A percentile compares a stretch with the other conserved stretches of the same genome.
Conservation (phyloP, 352 stramenopile genomes). For the Phytophthora uliginosa region DNA sequence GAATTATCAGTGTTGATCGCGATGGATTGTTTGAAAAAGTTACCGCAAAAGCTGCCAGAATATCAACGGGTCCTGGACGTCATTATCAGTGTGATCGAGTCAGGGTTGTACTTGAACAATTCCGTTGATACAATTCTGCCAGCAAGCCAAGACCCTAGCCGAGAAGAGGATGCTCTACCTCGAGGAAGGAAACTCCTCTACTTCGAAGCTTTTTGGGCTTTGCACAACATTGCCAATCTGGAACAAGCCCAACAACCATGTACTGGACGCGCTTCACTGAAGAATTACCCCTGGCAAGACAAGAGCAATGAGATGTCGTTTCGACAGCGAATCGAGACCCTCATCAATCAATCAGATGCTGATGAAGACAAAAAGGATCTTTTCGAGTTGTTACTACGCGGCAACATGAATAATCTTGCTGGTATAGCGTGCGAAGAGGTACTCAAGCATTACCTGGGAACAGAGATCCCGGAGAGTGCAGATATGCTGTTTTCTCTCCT, state of each 20-base stretch:
- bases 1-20: slow-evolving; percentile 67
- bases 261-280: slow-evolving; percentile 11
- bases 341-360: slow-evolving; percentile 41
- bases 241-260: slow-evolving; percentile 11
- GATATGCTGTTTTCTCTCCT: slow-evolving; percentile 50
- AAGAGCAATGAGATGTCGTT: slow-evolving; percentile 23
- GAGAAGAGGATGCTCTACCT: slow-evolving; percentile 12
- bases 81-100: slow-evolving; percentile 59
- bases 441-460: slow-evolving; percentile 48
- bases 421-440: slow-evolving; percentile 41
- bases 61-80: slow-evolving; percentile 73
- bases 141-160: slow-evolving; percentile 13
- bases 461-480: slow-evolving; percentile 23
- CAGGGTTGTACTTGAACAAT: slow-evolving; percentile 49
- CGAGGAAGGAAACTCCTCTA: slow-evolving; percentile 41
- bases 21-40: slow-evolving; percentile 77
- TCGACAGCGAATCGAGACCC: slow-evolving; percentile 40
- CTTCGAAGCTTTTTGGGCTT: slow-evolving; percentile 53
- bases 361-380: slow-evolving; percentile 53
- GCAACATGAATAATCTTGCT: slow-evolving; percentile 41
- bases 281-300: slow-evolving; percentile 12
- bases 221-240: slow-evolving; percentile 16
- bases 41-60: slow-evolving; percentile 60
- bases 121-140: neutral
- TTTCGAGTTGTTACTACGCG: slow-evolving; percentile 45